Evolutionary conservation across 768 basidiomycete genomes (phyloP).

Genomic region (Favolaschia claudopus): DNA sequence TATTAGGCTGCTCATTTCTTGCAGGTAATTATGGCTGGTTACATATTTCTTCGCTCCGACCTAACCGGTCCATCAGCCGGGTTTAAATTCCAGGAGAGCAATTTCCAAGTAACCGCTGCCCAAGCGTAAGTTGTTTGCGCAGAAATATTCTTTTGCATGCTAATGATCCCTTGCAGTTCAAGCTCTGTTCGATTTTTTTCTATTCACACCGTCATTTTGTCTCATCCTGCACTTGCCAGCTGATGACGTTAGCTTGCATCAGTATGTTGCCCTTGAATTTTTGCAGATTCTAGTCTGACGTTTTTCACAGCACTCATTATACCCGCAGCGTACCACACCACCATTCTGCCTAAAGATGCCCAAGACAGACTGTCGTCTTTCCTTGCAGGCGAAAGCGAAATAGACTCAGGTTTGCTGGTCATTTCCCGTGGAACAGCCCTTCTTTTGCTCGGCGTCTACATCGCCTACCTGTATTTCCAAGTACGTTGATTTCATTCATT

Average conservation of each 20-base stretch:
- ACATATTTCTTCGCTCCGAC: neutral
- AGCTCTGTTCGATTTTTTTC: constrained; percentile 48
- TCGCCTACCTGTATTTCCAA: constrained; percentile 80
- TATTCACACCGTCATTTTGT: neutral
- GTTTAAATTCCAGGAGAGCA: constrained; percentile 66
- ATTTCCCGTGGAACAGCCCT: constrained; percentile 87
- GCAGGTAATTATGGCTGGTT: constrained; percentile 57
- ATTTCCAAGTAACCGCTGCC: constrained; percentile 85
- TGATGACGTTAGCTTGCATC: constrained; percentile 89
- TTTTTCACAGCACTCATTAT: constrained; percentile 73
- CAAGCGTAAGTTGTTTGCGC: constrained; percentile 70
- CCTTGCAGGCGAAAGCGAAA: constrained; percentile 30
- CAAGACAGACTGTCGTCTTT: constrained; percentile 12
- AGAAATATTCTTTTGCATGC: neutral
- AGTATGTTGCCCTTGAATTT: constrained; percentile 54
- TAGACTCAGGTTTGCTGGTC: constrained; percentile 62
- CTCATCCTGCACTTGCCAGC: constrained; percentile 42
- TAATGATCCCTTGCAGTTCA: constrained; percentile 41
- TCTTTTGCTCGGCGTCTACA: constrained; percentile 75
- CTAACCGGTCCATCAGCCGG: constrained; percentile 58
- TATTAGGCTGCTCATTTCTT: constrained; percentile 90
- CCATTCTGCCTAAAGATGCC: constrained; percentile 33
- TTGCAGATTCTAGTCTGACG: neutral
- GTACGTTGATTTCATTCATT: constrained; percentile 40
- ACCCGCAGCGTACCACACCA: constrained; percentile 83